Conservation (phyloP, 2,329 filamentous ascomycete genomes). For the Aspergillus persii region DNA sequence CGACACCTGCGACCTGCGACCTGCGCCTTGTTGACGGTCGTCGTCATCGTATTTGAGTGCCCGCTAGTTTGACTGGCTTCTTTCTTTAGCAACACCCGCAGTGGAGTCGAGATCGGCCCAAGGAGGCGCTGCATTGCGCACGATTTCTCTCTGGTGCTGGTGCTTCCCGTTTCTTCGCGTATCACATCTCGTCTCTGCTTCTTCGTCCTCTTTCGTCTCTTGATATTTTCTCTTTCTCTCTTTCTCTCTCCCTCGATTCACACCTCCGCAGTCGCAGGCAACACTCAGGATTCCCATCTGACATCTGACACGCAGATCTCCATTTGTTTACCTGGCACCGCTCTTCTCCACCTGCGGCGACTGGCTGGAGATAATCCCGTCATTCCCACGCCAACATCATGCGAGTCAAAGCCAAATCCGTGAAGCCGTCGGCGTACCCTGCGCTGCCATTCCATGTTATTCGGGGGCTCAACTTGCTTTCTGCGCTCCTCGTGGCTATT, state of each 20-base stretch:
- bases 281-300: background rate
- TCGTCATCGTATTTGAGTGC: conserved; percentile 5
- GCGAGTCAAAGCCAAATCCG: conserved; percentile 25
- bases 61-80: conserved; percentile 6
- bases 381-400: conserved; percentile 18
- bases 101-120: conserved; percentile 16
- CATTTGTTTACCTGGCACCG: background rate
- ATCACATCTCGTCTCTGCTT: background rate
- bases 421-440: conserved; percentile 42
- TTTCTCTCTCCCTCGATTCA: background rate
- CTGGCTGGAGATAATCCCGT: conserved; percentile 1
- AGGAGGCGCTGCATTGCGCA: conserved; percentile 11
- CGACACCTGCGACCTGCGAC: background rate
- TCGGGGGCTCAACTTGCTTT: conserved; percentile 45
- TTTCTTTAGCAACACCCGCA: conserved; percentile 23
- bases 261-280: background rate
- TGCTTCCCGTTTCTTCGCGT: background rate
- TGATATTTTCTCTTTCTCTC: background rate
- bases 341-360: background rate
- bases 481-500: conserved; percentile 52
- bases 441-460: conserved; percentile 40
- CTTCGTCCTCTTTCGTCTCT: background rate
- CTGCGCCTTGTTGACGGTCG: background rate
- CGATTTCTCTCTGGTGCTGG: background rate
- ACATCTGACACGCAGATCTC: background rate